These are phyloP conservation scores for Cercophora sp. DNA, from an alignment of 495 filamentous ascomycete genomes.

Conservation along the genomic window DNA sequence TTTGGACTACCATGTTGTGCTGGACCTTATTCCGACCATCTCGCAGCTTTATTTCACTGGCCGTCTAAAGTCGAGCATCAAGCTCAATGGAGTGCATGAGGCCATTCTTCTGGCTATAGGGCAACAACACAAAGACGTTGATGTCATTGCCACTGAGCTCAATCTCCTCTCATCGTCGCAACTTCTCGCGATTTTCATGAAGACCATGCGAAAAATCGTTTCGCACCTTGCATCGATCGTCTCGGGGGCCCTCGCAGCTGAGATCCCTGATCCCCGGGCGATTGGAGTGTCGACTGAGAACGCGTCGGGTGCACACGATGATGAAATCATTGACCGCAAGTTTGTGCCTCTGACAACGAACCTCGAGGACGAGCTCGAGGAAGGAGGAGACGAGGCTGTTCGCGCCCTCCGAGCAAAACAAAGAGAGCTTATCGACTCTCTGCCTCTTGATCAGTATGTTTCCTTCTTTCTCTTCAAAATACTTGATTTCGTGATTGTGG, in stretches of 20 bases:
- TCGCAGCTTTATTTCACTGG: conserved; percentile 79
- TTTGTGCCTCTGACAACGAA: conserved; percentile 65
- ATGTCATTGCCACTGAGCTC: conserved; percentile 77
- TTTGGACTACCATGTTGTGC: conserved; percentile 94
- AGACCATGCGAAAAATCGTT: conserved; percentile 83
- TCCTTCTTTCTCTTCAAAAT: not conserved
- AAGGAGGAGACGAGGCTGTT: conserved; percentile 74
- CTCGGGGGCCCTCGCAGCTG: conserved; percentile 65
- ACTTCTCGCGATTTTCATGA: conserved; percentile 93
- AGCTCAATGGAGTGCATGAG: conserved; percentile 71
- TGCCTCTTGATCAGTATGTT: conserved; percentile 83
- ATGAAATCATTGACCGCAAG: conserved; percentile 55
- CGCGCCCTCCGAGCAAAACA: conserved; percentile 66
- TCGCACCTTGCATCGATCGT: conserved; percentile 71
- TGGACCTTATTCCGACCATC: conserved; percentile 84
- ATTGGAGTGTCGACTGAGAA: conserved; percentile 53
- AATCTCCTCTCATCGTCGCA: conserved; percentile 69
- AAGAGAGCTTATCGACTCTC: conserved; percentile 77
- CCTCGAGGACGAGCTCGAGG: conserved; percentile 83
- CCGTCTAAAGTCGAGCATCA: conserved; percentile 60
- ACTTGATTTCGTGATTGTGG: conserved; percentile 16
- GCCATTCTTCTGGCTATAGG: conserved; percentile 86
- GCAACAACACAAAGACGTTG: conserved; percentile 80
- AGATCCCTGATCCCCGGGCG: conserved; percentile 57
- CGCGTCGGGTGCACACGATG: conserved; percentile 53